Evolutionary conservation across 352 stramenopile species (phyloP), one percentile per base, ranked within the genome.

Genomic region (Globisporangium ultimum): DNA sequence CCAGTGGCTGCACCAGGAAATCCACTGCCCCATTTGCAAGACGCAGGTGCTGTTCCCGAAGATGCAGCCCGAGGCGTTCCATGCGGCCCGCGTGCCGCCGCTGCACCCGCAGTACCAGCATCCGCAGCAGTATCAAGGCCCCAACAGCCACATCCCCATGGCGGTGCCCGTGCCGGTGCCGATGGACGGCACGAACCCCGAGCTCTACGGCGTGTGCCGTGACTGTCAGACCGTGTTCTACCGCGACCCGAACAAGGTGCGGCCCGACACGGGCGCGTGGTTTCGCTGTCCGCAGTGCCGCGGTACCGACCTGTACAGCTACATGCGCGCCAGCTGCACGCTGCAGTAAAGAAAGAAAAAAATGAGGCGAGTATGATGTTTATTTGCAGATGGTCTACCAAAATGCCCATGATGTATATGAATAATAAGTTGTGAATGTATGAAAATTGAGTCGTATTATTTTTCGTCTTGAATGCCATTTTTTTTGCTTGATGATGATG

Each of bases 171-270:
- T 55, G 18, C 24, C 75, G 7, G 53, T 65, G 15, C 68, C 77
- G 0, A 40, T 70, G 22, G 62, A 76, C 48, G 73, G 75, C 50
- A 84, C 75, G 0, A 48, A 78, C 41, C 50, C 67, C 2, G 53
- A 48, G 0, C 57, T 72, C 36, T 88, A 89, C 45, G 80, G 62
- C 28, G 58, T 66, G 32, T 92, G 82, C 57, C 74, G 78, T 11
- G 78, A 82, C 38, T 92, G 82, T 62, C 70, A 74, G 2, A 66
- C 73, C n/a, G 70, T 71, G 21, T 92, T 92, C 61, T 84, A 90
- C 38, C 72, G 82, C 4, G 74, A 90, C 45, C 71, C 64, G 1
- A 60, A 43, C 8, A 76, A 71, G 21, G 66, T 89, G 15, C 75
- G 70, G 1, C 80, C 82, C 0, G 78, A 88, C 34, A 90, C 82